Evolutionary conservation across 768 basidiomycete species (phyloP).

Genomic region (Cystobasidium ongulense): DNA sequence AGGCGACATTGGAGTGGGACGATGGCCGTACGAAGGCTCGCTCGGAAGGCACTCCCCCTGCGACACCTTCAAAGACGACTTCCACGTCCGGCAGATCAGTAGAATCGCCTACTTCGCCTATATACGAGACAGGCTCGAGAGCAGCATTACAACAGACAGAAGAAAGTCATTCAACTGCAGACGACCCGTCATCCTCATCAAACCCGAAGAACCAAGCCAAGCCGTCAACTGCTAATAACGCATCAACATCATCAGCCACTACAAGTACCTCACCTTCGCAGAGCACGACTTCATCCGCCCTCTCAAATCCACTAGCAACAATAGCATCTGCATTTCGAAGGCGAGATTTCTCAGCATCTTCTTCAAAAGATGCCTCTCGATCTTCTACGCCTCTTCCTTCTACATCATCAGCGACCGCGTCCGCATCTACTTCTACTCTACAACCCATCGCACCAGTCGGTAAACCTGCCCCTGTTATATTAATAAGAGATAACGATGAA

Average conservation of each 20-base stretch:
- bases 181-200: neutral
- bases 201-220: neutral
- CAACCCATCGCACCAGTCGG: neutral
- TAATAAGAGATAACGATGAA: constrained; percentile 21
- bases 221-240: neutral
- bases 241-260: neutral
- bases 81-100: neutral
- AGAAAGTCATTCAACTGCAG: too few relatives aligned
- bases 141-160: neutral
- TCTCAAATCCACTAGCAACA: constrained; percentile 12
- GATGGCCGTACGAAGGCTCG: neutral
- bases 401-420: neutral
- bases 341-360: neutral
- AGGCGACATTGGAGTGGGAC: too few relatives aligned
- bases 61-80: neutral
- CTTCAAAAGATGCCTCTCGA: neutral
- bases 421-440: neutral
- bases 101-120: neutral
- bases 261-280: neutral
- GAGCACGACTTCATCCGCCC: neutral
- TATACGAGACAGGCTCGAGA: neutral
- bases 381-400: neutral
- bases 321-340: constrained; percentile 23
- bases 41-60: neutral
- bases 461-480: constrained; percentile 6